Evolutionary conservation across 129 eudicot genomes (phyloP).

Genomic region (Daucus carota): DNA sequence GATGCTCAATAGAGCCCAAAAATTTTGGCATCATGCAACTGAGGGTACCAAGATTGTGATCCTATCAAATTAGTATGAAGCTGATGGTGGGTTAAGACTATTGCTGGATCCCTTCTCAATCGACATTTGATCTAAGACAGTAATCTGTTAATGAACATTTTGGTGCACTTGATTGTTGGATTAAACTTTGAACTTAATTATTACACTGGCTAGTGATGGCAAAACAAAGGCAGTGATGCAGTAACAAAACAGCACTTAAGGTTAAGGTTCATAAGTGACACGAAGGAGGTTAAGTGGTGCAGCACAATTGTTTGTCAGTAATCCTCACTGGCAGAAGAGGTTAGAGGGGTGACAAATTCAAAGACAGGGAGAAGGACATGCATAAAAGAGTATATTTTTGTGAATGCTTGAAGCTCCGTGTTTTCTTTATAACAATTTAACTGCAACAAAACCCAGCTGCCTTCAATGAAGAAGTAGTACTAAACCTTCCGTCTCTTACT

Average conservation of each 20-base stretch:
- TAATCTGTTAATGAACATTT: not conserved
- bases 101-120: not conserved
- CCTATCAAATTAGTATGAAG: too few species aligned
- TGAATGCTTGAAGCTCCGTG: not conserved
- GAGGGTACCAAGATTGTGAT: too few species aligned
- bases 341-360: not conserved
- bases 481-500: not conserved
- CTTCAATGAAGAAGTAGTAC: not conserved
- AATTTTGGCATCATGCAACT: not conserved
- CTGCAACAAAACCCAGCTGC: not conserved
- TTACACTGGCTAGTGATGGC: not conserved
- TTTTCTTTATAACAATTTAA: not conserved
- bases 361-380: not conserved
- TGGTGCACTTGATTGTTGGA: not conserved
- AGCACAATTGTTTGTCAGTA: not conserved
- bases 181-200: not conserved
- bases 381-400: not conserved
- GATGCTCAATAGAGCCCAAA: not conserved
- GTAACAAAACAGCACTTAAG: not conserved
- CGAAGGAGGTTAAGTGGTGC: not conserved
- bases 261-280: not conserved
- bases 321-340: not conserved
- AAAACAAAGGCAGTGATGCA: not conserved
- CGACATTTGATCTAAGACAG: not conserved
- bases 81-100: not conserved